phyloP scores from a whole-genome alignment of 192 early-diverging fungal genomes.

The Geranomyces michiganensis region DNA sequence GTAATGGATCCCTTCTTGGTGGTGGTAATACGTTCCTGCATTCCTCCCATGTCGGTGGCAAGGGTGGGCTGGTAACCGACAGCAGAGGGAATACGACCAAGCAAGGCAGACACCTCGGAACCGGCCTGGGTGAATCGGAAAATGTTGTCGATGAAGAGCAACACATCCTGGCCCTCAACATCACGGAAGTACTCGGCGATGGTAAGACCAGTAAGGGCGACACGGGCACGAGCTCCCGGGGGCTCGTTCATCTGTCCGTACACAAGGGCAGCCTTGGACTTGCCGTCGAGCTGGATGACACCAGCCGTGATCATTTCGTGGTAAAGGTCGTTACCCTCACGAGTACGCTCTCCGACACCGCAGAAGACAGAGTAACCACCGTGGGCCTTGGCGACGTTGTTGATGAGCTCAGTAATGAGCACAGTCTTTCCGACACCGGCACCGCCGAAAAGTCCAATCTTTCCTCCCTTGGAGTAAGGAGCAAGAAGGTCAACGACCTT shows the following conservation, averaged over 20 bases:
- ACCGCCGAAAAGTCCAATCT: slow-evolving; percentile 99
- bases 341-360: slow-evolving; percentile 98
- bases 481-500: slow-evolving; percentile 98
- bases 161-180: slow-evolving; percentile 98
- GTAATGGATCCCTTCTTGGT: slow-evolving; percentile 99
- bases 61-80: slow-evolving; percentile 99
- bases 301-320: slow-evolving; percentile 93
- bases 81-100: slow-evolving; percentile 99
- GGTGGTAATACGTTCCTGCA: slow-evolving; percentile 99
- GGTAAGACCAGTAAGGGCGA: slow-evolving; percentile 95
- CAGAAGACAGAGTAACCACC: slow-evolving; percentile 98
- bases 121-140: slow-evolving; percentile 99
- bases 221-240: slow-evolving; percentile 98
- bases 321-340: slow-evolving; percentile 99
- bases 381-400: slow-evolving; percentile 99
- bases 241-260: slow-evolving; percentile 99
- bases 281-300: slow-evolving; percentile 94
- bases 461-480: slow-evolving; percentile 94
- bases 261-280: slow-evolving; percentile 93
- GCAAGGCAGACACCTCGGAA: slow-evolving; percentile 99
- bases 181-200: slow-evolving; percentile 99
- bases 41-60: slow-evolving; percentile 98
- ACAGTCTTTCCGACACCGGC: slow-evolving; percentile 99
- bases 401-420: slow-evolving; percentile 98
- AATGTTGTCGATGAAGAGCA: slow-evolving; percentile 99